Evolutionary conservation across 2,329 filamentous ascomycete genomes (phyloP), one percentile per base, ranked within the genome.

Genomic region (Massarina eburnea): DNA sequence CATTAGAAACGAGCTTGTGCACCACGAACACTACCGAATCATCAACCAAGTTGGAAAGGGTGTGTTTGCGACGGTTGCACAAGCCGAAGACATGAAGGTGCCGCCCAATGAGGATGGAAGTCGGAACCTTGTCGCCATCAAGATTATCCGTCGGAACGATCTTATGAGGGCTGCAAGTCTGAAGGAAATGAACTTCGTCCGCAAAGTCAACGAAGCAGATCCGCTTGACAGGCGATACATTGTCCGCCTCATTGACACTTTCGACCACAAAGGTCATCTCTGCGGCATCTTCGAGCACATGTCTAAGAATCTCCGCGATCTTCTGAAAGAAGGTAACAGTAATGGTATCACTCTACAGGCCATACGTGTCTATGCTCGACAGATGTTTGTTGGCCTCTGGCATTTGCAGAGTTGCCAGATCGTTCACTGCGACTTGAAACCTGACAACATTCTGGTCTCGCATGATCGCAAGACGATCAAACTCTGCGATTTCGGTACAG

Each of bases 281-380:
- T 99, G 94, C 71, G 91, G 99, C 80, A 90, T 91, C 0, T 99
- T 99, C 71, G 94, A 99, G 72, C 94, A 95, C 67, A 78, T 99
- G 55, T 88, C 67, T 47, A 73, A 68, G 76, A 97, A 99, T 64
- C 73, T 99, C 46, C 86, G 95, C 54, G 92, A 97, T 67, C 88
- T 97, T 5, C 72, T 99, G 57, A 95, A 94, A 71, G 96, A 96
- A 67, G 96, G 95, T 68, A 65, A 61, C 8, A 67, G 59, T 12
- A 94, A 92, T 46, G 94, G 94, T 54, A 89, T 99, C 73, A 95
- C 95, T 61, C 74, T 97, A 43, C 82, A 82, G 50, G 92, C 91
- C 9, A 92, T 96, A 38, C 83, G 90, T 57, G 84, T 86, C 14
- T 99, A 96, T 66, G 89, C 92, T 4, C 87, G 91, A 62, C 94